These are phyloP conservation scores for Cardamine occulta DNA, from an alignment of 345 rosid species.

Conservation along the genomic window DNA sequence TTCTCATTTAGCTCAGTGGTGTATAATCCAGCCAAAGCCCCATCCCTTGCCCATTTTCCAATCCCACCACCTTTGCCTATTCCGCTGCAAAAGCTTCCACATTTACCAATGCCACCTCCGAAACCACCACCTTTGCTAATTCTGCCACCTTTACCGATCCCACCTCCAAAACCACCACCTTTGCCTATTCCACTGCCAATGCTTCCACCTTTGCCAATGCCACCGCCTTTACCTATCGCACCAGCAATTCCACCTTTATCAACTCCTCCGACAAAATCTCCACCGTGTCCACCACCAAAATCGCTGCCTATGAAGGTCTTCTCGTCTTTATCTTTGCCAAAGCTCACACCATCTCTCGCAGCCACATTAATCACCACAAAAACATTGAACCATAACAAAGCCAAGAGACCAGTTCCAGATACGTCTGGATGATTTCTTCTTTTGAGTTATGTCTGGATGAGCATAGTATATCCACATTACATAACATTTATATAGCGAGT, in stretches of 20 bases:
- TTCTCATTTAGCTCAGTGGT: neutral
- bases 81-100: neutral
- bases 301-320: conserved; percentile 8
- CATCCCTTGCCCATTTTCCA: conserved; percentile 1
- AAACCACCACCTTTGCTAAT: neutral
- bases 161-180: neutral
- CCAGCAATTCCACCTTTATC: neutral
- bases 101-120: neutral
- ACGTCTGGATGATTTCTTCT: neutral
- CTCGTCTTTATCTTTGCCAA: conserved; percentile 29
- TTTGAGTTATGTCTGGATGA: neutral
- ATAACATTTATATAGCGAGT: conserved; percentile 10
- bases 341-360: conserved; percentile 19
- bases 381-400: conserved; percentile 27
- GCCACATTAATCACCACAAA: conserved; percentile 3
- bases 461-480: too few relatives aligned
- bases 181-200: neutral
- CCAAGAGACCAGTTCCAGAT: conserved; percentile 14
- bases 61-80: neutral
- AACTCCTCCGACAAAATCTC: conserved; percentile 6
- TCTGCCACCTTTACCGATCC: neutral
- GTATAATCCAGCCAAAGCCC: conserved; percentile 4
- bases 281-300: conserved; percentile 22
- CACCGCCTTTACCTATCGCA: neutral
- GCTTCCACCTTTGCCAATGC: neutral